Conservation (phyloP, 192 early-diverging fungal species). For the Radiomyces spectabilis region DNA sequence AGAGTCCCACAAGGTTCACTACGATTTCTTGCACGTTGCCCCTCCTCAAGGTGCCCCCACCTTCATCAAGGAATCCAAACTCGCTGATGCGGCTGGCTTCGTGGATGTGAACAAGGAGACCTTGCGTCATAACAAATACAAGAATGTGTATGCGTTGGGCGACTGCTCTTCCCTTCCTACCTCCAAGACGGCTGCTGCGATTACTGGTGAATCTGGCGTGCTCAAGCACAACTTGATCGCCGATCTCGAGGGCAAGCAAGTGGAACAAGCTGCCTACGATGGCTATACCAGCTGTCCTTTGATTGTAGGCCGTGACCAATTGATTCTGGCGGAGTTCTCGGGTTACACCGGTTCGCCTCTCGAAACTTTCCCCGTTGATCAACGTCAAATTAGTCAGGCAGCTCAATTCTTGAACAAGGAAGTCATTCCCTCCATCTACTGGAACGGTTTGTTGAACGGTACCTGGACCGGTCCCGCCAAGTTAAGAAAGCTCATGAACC, state of each 20-base stretch:
- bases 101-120: conserved; percentile 78
- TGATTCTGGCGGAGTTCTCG: conserved; percentile 84
- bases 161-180: conserved; percentile 82
- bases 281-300: conserved; percentile 84
- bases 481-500: conserved; percentile 46
- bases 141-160: conserved; percentile 75
- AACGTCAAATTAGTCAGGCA: conserved; percentile 58
- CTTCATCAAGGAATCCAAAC: conserved; percentile 61
- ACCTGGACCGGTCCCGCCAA: conserved; percentile 65
- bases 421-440: conserved; percentile 75
- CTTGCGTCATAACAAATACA: conserved; percentile 68
- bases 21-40: conserved; percentile 81
- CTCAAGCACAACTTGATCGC: conserved; percentile 67
- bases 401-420: conserved; percentile 72
- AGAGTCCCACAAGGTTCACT: conserved; percentile 44
- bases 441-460: conserved; percentile 74
- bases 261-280: conserved; percentile 54
- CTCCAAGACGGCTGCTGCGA: conserved; percentile 88
- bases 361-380: conserved; percentile 82
- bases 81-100: conserved; percentile 75
- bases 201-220: conserved; percentile 69
- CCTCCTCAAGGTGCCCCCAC: conserved; percentile 76
- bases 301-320: conserved; percentile 70
- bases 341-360: conserved; percentile 64
- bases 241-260: conserved; percentile 42